phyloP scores from a whole-genome alignment of 2,329 filamentous ascomycete genomes.

The Fusarium drepaniforme region DNA sequence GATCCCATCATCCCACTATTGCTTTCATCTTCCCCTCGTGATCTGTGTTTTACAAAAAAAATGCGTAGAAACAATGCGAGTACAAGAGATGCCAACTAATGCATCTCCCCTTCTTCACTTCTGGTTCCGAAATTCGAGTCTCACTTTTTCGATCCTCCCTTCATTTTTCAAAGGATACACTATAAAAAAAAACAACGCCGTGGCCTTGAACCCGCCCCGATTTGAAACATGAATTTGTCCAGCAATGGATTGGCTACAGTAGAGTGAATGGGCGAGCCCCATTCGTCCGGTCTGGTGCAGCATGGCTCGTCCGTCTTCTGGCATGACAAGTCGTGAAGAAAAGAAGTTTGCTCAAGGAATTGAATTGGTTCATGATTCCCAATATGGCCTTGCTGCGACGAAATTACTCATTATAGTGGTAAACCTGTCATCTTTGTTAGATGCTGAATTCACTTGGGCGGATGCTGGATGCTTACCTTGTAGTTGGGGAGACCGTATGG shows the following conservation, averaged over 20 bases:
- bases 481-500: constrained; percentile 95
- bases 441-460: neutral
- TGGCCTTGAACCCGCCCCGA: constrained; percentile 37
- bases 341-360: constrained; percentile 10
- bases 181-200: constrained; percentile 45
- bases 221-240: constrained; percentile 32
- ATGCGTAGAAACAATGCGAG: neutral
- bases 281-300: constrained; percentile 4
- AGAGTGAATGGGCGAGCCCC: constrained; percentile 2
- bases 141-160: constrained; percentile 15
- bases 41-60: constrained; percentile 9
- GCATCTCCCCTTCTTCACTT: neutral
- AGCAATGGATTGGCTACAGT: constrained; percentile 12
- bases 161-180: constrained; percentile 32
- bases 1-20: neutral
- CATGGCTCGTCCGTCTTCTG: constrained; percentile 20
- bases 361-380: constrained; percentile 18
- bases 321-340: constrained; percentile 29
- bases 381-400: neutral
- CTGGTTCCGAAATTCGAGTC: neutral
- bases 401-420: constrained; percentile 87
- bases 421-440: constrained; percentile 69
- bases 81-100: neutral
- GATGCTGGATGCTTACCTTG: constrained; percentile 71
- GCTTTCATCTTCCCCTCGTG: neutral